Base-by-base conservation (phyloP, 176 grass and related monocot genomes). In the Otatea glauca region DNA sequence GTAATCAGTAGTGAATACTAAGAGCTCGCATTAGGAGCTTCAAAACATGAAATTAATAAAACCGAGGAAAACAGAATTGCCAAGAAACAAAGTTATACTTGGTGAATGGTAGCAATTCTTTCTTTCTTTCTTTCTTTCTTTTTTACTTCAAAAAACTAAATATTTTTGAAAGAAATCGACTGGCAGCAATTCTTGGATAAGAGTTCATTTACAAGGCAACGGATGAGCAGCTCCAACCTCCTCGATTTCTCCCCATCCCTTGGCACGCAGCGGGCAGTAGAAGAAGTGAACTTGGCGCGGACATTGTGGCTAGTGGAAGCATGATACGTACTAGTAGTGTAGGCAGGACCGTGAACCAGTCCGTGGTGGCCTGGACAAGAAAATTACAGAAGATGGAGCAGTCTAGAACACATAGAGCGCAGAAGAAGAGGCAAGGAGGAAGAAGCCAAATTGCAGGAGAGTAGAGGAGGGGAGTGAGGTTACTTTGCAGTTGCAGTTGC, bases 141-240 rank as follows among this genome's bases (percentile, higher is more conserved):
- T 80, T 39, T 35, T 21, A 5, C 7, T 24, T 11, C 6, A 17
- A 41, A 20, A 21, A 53, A 27, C 0, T 0, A 5, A 0, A 0
- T n/a, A 10, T n/a, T 27, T 42, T 12, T 3, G 9, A 10, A 18
- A 27, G 5, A 20, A 68, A 6, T 9, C 5, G 6, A 55, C 13
- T 14, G 4, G 24, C 12, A 72, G 2, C 24, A 35, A 6, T 56
- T 14, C 4, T 35, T 58, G 77, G 68, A 55, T 29, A 75, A 74
- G 77, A 55, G 21, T 42, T 25, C 58, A 6, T 32, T 12, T 58
- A 3, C 53, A 41, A 60, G 79, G 7, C 21, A 37, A 21, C 7
- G 79, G 65, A 24, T 27, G 60, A 67, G 60, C 49, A 65, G 14
- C 50, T 41, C 48, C 5, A 49, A 89, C 87, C 87, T 89, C 61